Evolutionary conservation across 192 early-diverging fungal genomes (phyloP), one percentile per base, ranked within the genome.

Genomic region (Coemansia biformis): DNA sequence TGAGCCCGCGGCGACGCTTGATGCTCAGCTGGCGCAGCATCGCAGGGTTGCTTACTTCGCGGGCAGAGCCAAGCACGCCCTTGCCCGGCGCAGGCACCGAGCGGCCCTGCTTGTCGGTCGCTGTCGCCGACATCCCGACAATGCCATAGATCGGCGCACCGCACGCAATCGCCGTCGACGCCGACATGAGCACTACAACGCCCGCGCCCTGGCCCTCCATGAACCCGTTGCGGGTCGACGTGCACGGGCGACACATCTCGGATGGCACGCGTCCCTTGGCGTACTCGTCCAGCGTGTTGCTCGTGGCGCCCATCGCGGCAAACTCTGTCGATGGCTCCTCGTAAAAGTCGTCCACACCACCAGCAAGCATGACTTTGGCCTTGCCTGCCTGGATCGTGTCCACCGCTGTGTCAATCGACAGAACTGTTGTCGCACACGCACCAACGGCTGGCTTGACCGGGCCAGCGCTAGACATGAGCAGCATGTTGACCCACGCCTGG

Each of bases 291-390:
- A 83, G 70, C 34, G 88, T 65, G 68, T 89, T 89, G 59, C 80
- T 84, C 17, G 92, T 96, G 9, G 92, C 91, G 71, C 90, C 92
- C 89, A 96, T 96, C 81, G 89, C 87, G 55, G 86, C 90, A 61
- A 93, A 92, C 63, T 92, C 90, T 45, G 87, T 82, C 2, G 86
- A 83, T 16, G 85, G 83, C 51, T 93, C 90, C 63, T 91, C 88
- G 46, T 81, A 78, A 77, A 91, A 88, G 47, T 88, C 86, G 49
- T 96, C 92, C 50, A 84, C 87, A 22, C 86, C 91, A 71, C 92
- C 92, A 46, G 88, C 90, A 54, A 96, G 73, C 57, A 92, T 84
- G 29, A 93, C 81, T 71, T 87, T 90, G 53, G 92, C 90, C 68
- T 92, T 92, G 48, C 88, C 89, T 13, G 76, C 73, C 54, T 89